Evolutionary conservation across 176 grass and related monocot genomes (phyloP), one percentile per base, ranked within the genome.

Genomic region (Luzula sylvatica): DNA sequence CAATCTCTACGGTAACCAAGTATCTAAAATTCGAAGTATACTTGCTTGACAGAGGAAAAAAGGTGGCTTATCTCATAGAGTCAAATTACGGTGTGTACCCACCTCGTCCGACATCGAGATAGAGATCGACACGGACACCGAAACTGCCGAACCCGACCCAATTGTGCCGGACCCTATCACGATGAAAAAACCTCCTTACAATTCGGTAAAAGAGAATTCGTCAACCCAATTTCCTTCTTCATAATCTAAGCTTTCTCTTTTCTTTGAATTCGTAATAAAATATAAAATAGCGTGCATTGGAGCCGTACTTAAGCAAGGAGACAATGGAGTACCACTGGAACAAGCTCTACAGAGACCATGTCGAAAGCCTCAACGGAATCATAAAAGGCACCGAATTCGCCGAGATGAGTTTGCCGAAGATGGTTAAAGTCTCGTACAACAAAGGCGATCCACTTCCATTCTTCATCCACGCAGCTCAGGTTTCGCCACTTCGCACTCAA

Each of bases 221-320:
- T n/a, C n/a, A n/a, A n/a, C n/a, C 47, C 60, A 42, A 47, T 64
- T 47, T 46, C 60, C 20, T 64, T 64, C 23, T n/a, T n/a, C 3
- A 9, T 63, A 11, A 49, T 35, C 9, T 35, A 64, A 26, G 27
- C 60, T 49, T 11, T 49, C 8, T 46, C 43, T 46, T 14, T 11
- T 6, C 43, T 50, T 15, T 11, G 42, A 42, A 26, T 4, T 61
- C 8, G 45, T 26, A 25, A 27, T 61, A 43, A 15, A 26, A 61
- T 21, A 7, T 11, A 46, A 43, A 48, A 30, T n/a, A 95, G 83
- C 55, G 81, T 72, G 68, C 88, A 20, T 61, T 88, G 43, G 88
- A 95, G 61, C 88, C 88, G 2, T 68, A 88, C 69, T 78, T 95
- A 58, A 95, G 88, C 72, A 75, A 65, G 38, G 79, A 88, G 55